Evolutionary conservation across 169 alveolate species (phyloP).

Genomic region (Perkinsus marinus): DNA sequence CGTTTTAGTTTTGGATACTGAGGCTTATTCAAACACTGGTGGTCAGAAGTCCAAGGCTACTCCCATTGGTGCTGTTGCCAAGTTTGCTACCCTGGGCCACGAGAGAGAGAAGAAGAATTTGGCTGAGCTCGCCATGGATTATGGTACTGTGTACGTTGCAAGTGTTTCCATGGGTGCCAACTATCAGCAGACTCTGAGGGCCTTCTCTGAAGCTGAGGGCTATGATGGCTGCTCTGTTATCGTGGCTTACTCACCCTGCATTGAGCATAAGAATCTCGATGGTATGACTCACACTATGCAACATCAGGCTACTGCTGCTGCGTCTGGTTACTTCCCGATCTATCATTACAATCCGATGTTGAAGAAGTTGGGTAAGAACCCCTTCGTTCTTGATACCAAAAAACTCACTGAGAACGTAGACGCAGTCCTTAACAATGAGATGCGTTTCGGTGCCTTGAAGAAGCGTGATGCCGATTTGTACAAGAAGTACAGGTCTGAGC

Average conservation of each 20-base stretch:
- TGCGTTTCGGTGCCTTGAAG: constrained; percentile 20
- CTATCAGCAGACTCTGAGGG: constrained; percentile 25
- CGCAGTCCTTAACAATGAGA: constrained; percentile 17
- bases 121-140: constrained; percentile 45
- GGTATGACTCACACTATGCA: constrained; percentile 6
- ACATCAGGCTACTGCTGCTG: constrained; percentile 31
- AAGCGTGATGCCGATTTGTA: constrained; percentile 26
- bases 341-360: constrained; percentile 29
- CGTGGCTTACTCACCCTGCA: constrained; percentile 41
- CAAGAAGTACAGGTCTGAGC: background rate
- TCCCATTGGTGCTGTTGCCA: constrained; percentile 45
- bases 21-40: constrained; percentile 44
- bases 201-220: constrained; percentile 40
- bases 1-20: constrained; percentile 40
- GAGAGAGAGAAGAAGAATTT: constrained; percentile 36
- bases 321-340: constrained; percentile 39
- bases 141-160: constrained; percentile 43
- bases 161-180: constrained; percentile 41
- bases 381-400: constrained; percentile 24
- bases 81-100: constrained; percentile 39
- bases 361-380: constrained; percentile 11
- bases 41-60: constrained; percentile 44
- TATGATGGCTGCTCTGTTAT: constrained; percentile 37
- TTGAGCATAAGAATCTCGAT: constrained; percentile 35
- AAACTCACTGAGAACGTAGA: constrained; percentile 13